phyloP scores from a whole-genome alignment of 352 stramenopile genomes.

The Saprolegnia diclina region DNA sequence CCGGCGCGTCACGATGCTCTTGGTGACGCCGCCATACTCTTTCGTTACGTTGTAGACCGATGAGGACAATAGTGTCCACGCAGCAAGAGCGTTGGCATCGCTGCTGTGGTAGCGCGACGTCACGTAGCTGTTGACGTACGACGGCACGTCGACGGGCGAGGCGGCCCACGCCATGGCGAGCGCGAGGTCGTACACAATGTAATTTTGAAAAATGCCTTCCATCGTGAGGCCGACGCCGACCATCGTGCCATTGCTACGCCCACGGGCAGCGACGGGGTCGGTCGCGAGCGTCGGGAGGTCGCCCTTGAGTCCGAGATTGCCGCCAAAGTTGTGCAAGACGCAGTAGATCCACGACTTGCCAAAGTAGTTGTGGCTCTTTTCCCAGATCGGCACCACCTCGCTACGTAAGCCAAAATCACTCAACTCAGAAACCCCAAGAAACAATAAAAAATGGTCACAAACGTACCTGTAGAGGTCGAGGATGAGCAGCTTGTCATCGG shows the following conservation, averaged over 20 bases:
- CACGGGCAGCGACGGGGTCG: slow-evolving; percentile 43
- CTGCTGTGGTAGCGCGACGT: slow-evolving; percentile 53
- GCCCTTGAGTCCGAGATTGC: slow-evolving; percentile 65
- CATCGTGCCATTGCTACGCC: slow-evolving; percentile 58
- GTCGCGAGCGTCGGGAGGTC: slow-evolving; percentile 54
- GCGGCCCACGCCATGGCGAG: slow-evolving; percentile 67
- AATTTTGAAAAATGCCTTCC: slow-evolving; percentile 85
- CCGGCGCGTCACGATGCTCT: slow-evolving; percentile 61
- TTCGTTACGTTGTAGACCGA: slow-evolving; percentile 73
- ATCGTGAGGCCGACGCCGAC: slow-evolving; percentile 70
- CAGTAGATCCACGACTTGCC: slow-evolving; percentile 83
- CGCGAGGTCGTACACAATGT: slow-evolving; percentile 74
- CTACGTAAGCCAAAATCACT: slow-evolving; percentile 14
- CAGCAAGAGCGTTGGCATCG: slow-evolving; percentile 42
- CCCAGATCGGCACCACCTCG: slow-evolving; percentile 63
- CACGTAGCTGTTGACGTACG: slow-evolving; percentile 52
- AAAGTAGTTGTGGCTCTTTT: slow-evolving; percentile 72
- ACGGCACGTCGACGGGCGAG: slow-evolving; percentile 36
- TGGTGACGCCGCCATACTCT: slow-evolving; percentile 63
- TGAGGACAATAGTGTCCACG: slow-evolving; percentile 46
- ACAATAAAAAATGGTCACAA: too few relatives aligned
- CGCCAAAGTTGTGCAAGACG: slow-evolving; percentile 80
- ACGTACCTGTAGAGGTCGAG: slow-evolving; percentile 63
- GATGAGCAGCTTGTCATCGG: slow-evolving; percentile 67
- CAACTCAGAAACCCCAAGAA: background rate